Evolutionary conservation across 2,329 filamentous ascomycete genomes (phyloP), one percentile per base, ranked within the genome.

Genomic region (Chaetomium sp.): DNA sequence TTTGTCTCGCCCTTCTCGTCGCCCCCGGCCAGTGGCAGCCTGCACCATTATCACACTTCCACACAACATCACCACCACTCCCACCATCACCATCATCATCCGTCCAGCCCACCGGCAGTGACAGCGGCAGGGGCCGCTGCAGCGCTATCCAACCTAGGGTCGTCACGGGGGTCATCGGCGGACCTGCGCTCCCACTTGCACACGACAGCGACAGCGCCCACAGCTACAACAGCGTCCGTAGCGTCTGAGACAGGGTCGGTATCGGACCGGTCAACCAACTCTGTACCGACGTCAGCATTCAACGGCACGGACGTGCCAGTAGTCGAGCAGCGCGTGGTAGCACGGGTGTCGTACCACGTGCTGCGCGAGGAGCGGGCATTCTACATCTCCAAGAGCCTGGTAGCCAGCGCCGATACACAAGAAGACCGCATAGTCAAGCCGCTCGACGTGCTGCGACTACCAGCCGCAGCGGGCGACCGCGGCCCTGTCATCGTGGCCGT

Each of bases 291-390:
- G 65, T 62, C 60, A 65, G 62, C 56, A 62, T 67, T 54, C 53
- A 67, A 72, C 53, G 67, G 72, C 41, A 71, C 64, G 66, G 78
- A 85, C 65, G 72, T 77, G 59, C 75, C 77, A 43, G 80, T 79
- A 58, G 65, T 82, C 45, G 86, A 83, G 71, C 79, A 84, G 59
- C 79, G 80, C 6, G 85, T 96, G 5, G 77, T 96, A 34, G 92
- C 91, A 44, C 85, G 90, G 27, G 79, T 96, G 45, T 96, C 91
- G 0, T 86, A 82, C 59, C 89, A 96, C 71, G 80, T 86, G 12
- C 76, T 96, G 52, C 84, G 91, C 6, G 83, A 96, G 63, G 91
- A 97, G 74, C 80, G 91, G 59, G 87, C 92, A 55, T 96, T 88
- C 66, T 88, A 95, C 64, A 88, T 94, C 62, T 83, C 86, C 66